Base-by-base conservation (phyloP, 2,329 filamentous ascomycete genomes). In the Paraphaeosphaeria sporulosa region DNA sequence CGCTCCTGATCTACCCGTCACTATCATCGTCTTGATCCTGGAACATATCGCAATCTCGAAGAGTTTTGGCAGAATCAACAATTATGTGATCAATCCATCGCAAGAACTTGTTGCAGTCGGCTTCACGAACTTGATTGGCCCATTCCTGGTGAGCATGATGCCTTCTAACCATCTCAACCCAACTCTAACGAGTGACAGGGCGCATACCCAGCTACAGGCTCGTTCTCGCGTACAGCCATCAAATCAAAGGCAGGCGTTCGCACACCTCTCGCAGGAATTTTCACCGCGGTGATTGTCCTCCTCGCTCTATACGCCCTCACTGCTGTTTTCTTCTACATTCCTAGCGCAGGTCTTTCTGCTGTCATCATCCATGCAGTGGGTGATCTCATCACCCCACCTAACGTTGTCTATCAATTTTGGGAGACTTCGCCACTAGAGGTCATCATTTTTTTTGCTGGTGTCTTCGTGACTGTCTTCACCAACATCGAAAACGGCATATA, bases 31-130 rank as follows among this genome's bases (percentile, higher is more conserved):
- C 19, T 85, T 98, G 60, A 84, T 99, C 34, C 96, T 98, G 64
- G 95, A 99, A 79, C 94, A 99, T 76, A 96, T 98, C 70, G 93
- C 94, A 47, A 98, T 98, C 65, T 93, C 94, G 23, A 99, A 98
- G 78, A 97, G 94, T 0, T 98, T 99, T 69, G 94, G 95, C 12
- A 87, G 94, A 63, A 87, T 97, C 69, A 97, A 97, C 83, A 96
- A 97, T 81, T 99, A 99, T 79, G 90, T 88, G n/a, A 97, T 99
- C 74, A 90, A 97, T 69, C 94, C 94, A 0, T 97, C 94, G 0
- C 94, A 99, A 76, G 94, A 99, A 77, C 87, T 99, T 80, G 92
- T 99, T 47, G 94, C 93, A 25, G 97, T 98, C 64, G 94, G 94
- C 61, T 87, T 97, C 27, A 90, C 90, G 30, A 98, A 98, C 75